Base-by-base conservation (phyloP, 495 filamentous ascomycete genomes). In the Penicillium nucicola region DNA sequence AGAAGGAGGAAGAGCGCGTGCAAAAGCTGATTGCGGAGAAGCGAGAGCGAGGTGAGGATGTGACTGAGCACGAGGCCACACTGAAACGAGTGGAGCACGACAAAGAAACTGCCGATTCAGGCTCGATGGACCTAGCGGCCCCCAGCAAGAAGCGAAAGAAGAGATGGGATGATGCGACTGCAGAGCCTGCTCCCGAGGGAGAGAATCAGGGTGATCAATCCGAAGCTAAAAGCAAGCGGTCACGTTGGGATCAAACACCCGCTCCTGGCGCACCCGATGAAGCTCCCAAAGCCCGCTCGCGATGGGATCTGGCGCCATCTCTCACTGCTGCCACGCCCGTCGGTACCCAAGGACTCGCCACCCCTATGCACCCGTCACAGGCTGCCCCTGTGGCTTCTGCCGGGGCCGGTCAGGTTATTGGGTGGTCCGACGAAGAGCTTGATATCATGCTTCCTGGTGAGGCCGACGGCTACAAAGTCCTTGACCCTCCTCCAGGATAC, bases 1-100 rank as follows among this genome's bases (percentile, higher is more conserved):
- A 99, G 67, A 83, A 90, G 49, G 93, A 99, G 70, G 93, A 99
- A 73, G 88, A 93, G 59, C 82, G 92, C 52, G 87, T 99, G 28
- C 78, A 81, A 56, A 85, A 80, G 56, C 73, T 89, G 53, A 92
- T 99, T 57, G 80, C 85, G 45, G 87, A 95, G 52, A 86, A 87
- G 71, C 74, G 83, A 52, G 76, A 79, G 53, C 71, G 77, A 55
- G 84, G 79, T n/a, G 83, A 86, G 53, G 77, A 84, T 41, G 67
- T 75, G 9, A 66, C 72, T 32, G 81, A 87, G 57, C 81, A 90
- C 64, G 64, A 87, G 65, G 80, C 92, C 43, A 88, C 82, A 22
- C 77, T 96, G 47, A 85, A 83, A 56, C 74, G 76, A 38, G 83
- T 84, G 41, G 77, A 69, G 56, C 74, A 63, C 53, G 76, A 84